phyloP scores from a whole-genome alignment of 148 eudicot genomes.

The Rhododendron kiyosumense region DNA sequence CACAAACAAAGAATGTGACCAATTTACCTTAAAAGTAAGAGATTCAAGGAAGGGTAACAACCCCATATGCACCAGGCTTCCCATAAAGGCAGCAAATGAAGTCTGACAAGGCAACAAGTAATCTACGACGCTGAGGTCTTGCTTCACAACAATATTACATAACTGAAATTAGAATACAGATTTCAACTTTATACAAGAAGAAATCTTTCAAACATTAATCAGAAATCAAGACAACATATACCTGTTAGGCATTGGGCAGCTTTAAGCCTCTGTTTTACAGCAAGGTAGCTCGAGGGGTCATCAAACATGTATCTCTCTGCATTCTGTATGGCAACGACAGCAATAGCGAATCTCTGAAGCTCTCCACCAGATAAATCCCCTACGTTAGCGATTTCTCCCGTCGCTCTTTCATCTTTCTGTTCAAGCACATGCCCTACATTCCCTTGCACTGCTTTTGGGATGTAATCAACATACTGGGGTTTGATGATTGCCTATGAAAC shows the following conservation, averaged over 20 bases:
- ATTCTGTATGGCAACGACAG: constrained; percentile 79
- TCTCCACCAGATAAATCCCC: constrained; percentile 95
- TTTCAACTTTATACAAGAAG: background rate
- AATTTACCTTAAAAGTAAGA: constrained; percentile 82
- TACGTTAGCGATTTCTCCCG: too few relatives aligned
- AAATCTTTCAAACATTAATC: background rate
- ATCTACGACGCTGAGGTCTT: constrained; percentile 93
- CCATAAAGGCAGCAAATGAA: constrained; percentile 97
- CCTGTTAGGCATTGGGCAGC: constrained; percentile 92
- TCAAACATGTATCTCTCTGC: constrained; percentile 95
- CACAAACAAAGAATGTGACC: background rate
- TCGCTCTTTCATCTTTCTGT: constrained; percentile 62
- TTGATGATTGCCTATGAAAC: constrained; percentile 65
- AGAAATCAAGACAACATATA: constrained; percentile 11
- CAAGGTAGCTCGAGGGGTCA: constrained; percentile 95
- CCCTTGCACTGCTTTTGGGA: constrained; percentile 90
- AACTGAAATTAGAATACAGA: constrained; percentile 47
- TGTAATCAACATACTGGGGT: constrained; percentile 94
- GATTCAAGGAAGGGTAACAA: constrained; percentile 95
- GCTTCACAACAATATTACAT: constrained; percentile 96
- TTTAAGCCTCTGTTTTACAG: constrained; percentile 94
- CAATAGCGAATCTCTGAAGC: constrained; percentile 93
- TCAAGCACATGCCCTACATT: constrained; percentile 81
- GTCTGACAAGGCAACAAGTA: constrained; percentile 53
- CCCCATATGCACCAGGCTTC: constrained; percentile 96